Base-by-base conservation (phyloP, 345 rosid species). In the Pistacia vera region DNA sequence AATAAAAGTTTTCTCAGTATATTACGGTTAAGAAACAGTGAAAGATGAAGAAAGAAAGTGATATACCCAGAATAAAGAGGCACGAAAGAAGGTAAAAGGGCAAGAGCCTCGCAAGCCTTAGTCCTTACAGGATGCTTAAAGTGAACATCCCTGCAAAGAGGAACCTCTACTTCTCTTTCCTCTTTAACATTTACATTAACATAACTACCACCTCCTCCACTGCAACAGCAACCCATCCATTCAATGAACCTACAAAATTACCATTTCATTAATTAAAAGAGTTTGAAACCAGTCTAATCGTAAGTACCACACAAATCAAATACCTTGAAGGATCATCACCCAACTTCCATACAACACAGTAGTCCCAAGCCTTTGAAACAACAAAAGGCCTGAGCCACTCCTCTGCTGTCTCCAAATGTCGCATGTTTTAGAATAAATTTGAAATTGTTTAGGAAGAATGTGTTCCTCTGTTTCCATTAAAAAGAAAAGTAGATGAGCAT, bases 141-240 rank as follows among this genome's bases (percentile, higher is more conserved):
- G 46, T 82, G 73, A 30, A 25, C 76, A 85, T 95, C 98, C 80
- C 91, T 88, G 80, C 98, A 95, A 17, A 86, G 18, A 16, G 82
- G 68, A 67, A 17, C 66, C 56, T 73, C 85, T 68, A 64, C 86
- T 36, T n/a, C 83, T 28, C 22, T 83, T 66, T 76, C 90, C 77
- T 71, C 78, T 55, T 83, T 87, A 28, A 78, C 85, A 22, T 78
- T 80, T 28, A 59, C 74, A 74, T 18, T 13, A 25, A 61, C 77
- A 72, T 20, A 2, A n/a, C 8, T 10, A 57, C 75, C 63, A 51
- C 81, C 90, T 68, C 79, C 62, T 30, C 84, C 93, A 77, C 87
- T 77, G 74, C 98, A 95, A 69, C 97, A 90, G 75, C 99, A 95
- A 66, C 87, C 97, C 63, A 85, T 75, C 99, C 97, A 90, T 63